Evolutionary conservation across 176 grass and related monocot genomes (phyloP).

Genomic region (Lolium rigidum): DNA sequence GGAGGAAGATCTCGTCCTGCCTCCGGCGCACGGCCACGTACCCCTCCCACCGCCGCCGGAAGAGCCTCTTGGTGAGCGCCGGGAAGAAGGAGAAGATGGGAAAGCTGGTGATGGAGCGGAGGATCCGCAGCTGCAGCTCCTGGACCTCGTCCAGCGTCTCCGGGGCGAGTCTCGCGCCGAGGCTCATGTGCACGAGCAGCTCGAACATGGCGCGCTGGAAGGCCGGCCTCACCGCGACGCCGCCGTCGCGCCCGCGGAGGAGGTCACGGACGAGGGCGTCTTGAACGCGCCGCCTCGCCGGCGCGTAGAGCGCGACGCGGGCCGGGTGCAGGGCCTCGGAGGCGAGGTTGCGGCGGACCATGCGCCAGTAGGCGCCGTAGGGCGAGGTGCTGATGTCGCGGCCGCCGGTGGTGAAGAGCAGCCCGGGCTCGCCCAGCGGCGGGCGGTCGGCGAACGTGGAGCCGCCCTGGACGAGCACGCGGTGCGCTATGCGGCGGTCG

Average conservation of each 20-base stretch:
- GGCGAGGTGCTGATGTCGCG: slow-evolving; percentile 46
- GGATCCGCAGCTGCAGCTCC: background rate
- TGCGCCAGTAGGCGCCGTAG: slow-evolving; percentile 61
- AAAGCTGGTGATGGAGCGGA: slow-evolving; percentile 31
- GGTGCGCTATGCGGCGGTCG: slow-evolving; percentile 52
- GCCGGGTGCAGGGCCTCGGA: slow-evolving; percentile 42
- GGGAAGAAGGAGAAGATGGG: slow-evolving; percentile 60
- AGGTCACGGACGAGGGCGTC: slow-evolving; percentile 38
- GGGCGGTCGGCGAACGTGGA: slow-evolving; percentile 55
- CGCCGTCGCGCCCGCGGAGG: background rate
- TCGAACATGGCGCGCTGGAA: slow-evolving; percentile 64
- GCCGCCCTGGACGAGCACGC: slow-evolving; percentile 50
- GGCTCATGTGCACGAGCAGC: slow-evolving; percentile 67
- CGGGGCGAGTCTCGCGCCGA: slow-evolving; percentile 49
- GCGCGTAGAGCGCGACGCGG: slow-evolving; percentile 33
- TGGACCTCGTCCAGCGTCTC: slow-evolving; percentile 51
- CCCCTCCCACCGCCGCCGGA: slow-evolving; percentile 3
- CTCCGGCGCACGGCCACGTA: slow-evolving; percentile 8
- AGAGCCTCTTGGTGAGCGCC: slow-evolving; percentile 7
- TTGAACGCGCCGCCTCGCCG: slow-evolving; percentile 36
- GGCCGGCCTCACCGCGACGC: slow-evolving; percentile 25
- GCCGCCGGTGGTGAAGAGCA: slow-evolving; percentile 36
- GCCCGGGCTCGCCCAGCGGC: background rate
- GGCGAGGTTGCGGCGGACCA: slow-evolving; percentile 63
- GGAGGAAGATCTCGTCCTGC: slow-evolving; percentile 19